These are phyloP conservation scores for Pichia rugopelliculosa DNA, from an alignment of 805 yeast species.

Conservation along the genomic window DNA sequence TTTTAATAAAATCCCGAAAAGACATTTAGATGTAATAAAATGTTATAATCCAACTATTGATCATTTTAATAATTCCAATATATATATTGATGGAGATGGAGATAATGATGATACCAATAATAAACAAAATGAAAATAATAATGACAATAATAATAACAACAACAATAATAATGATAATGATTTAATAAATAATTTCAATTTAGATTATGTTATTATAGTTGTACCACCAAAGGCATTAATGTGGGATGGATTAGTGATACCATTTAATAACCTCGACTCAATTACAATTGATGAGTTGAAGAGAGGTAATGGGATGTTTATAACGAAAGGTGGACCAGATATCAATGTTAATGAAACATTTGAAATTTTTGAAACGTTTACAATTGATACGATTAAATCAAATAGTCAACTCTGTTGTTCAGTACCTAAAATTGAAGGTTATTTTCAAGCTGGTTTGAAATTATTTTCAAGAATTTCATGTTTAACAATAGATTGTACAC, in stretches of 20 bases:
- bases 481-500: constrained; percentile 54
- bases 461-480: constrained; percentile 61
- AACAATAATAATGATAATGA: constrained; percentile 1
- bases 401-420: constrained; percentile 64
- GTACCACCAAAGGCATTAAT: constrained; percentile 79
- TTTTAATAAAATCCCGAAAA: constrained; percentile 28
- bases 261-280: constrained; percentile 37
- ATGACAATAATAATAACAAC: background rate
- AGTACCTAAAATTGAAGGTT: constrained; percentile 62
- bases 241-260: constrained; percentile 80
- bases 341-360: constrained; percentile 48
- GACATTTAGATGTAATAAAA: constrained; percentile 26
- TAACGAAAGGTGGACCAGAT: constrained; percentile 61
- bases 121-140: background rate
- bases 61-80: background rate
- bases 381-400: constrained; percentile 44
- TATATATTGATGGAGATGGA: background rate
- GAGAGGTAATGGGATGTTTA: constrained; percentile 59
- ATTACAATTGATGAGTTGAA: constrained; percentile 50
- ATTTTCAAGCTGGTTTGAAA: constrained; percentile 57
- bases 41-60: constrained; percentile 22
- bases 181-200: constrained; percentile 5
- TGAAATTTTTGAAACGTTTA: constrained; percentile 48
- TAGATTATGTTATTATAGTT: constrained; percentile 49
- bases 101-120: background rate